A percentile compares a stretch with the other conserved stretches of the same genome.
Conservation (phyloP, 2,329 filamentous ascomycete genomes). For the Cordyceps fumosorosea region DNA sequence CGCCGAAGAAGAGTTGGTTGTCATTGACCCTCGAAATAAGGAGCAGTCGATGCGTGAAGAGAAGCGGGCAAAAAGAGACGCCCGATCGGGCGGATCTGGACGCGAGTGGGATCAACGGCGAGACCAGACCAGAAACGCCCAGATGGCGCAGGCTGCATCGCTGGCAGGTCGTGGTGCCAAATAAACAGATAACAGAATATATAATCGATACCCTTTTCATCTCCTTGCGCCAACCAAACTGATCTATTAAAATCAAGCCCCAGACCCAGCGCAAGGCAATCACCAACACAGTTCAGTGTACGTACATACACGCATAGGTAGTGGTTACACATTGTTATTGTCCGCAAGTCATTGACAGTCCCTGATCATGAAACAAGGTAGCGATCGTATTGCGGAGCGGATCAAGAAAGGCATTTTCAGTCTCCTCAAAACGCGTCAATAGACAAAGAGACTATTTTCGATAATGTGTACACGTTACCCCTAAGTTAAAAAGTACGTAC, state of each 20-base stretch:
- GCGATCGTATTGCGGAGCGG: too few relatives aligned
- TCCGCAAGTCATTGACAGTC: too few relatives aligned
- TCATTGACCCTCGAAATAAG: constrained; percentile 87
- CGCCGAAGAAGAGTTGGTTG: constrained; percentile 83
- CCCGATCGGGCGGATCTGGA: constrained; percentile 44
- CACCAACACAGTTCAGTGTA: neutral
- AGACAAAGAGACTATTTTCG: too few relatives aligned
- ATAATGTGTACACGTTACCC: too few relatives aligned
- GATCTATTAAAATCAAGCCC: neutral
- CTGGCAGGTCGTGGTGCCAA: constrained; percentile 51
- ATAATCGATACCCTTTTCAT: constrained; percentile 6
- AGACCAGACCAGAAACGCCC: constrained; percentile 47
- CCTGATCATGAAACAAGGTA: too few relatives aligned
- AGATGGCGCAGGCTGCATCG: constrained; percentile 47
- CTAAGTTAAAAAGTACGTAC: too few relatives aligned
- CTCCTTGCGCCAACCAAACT: neutral
- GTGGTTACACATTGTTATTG: too few relatives aligned
- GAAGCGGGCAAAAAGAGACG: constrained; percentile 53
- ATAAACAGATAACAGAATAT: constrained; percentile 24
- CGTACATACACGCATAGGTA: too few relatives aligned
- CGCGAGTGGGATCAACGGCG: constrained; percentile 48
- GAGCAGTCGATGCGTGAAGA: constrained; percentile 64
- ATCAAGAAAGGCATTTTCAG: too few relatives aligned
- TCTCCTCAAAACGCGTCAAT: too few relatives aligned
- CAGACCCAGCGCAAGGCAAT: neutral